Base-by-base conservation (phyloP, 2,329 filamentous ascomycete species). In the Pseudocercospora eumusae region DNA sequence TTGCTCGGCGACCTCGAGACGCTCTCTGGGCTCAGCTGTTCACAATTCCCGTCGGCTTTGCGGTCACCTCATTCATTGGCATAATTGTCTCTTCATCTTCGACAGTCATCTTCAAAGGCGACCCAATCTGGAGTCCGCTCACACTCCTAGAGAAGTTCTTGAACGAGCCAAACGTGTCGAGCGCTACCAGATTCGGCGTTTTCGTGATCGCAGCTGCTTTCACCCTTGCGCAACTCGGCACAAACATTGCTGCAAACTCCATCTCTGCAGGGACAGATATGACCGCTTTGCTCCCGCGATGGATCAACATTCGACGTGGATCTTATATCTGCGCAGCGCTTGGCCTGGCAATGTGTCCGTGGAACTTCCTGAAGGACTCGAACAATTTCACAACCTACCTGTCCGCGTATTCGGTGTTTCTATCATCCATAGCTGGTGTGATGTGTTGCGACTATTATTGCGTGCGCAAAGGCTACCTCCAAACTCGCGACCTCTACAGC, bases 381-480 rank as follows among this genome's bases (percentile, higher is more conserved):
- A 96, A 93, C 80, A 87, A 88, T 76, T 96, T 96, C 79, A 95
- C 91, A 0, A 96, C 91, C 3, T 96, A 96, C 73, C 86, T 97
- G 0, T 95, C 90, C 0, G 89, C 93, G 0, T 96, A 96, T 80
- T 92, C 90, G 2, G 92, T 97, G 60, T 97, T 97, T 78, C 83
- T 97, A n/a, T 93, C 90, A 62, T 92, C 90, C 47, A 96, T 97
- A 65, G 92, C 91, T 0, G 93, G 93, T n/a, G 91, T 96, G 66
- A 95, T 96, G 79, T 59, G 57, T 63, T 85, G 83, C 68, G 93
- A 97, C 76, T 97, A 97, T 80, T 97, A 96, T 76, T 65, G 89
- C 60, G 90, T 96, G 4, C 89, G 93, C 61, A 87, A 84, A 62
- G 93, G 93, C 4, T 96, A 92, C 74, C 81, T 95, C 2, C 86